Evolutionary conservation across 768 basidiomycete genomes (phyloP), one percentile per base, ranked within the genome.

Genomic region (Amanita pseudoporphyria): DNA sequence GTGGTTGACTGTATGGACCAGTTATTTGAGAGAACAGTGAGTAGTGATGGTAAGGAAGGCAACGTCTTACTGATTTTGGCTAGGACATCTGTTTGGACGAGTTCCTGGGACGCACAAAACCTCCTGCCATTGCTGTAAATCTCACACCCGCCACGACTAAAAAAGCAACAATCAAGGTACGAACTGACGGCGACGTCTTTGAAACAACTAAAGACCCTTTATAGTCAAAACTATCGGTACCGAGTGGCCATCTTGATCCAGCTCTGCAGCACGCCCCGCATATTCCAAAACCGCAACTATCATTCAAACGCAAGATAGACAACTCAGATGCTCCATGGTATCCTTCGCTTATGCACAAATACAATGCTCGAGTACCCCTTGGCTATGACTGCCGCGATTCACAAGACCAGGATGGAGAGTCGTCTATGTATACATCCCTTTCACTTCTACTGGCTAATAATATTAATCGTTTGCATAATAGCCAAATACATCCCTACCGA

Each of bases 31-130:
- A 74, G 80, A 46, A 87, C 90, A 3, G 91, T 87, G 57, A 65
- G 81, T 64, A 21, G 47, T 45, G 30, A 10, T 35, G 50, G 18
- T 39, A 22, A 6, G n/a, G 1, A 26, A 6, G 3, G 13, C 36
- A 10, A 24, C 36, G 24, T n/a, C 24, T 37, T 13, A 32, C 45
- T 37, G 33, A 52, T 26, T 1, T 37, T 19, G 6, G 38, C 6
- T 55, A 90, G 86, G 93, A 97, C 60, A 83, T 80, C 7, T 81
- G 79, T 54, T 65, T 99, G 32, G 95, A 98, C 58, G 79, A 86
- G 54, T 77, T 77, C 55, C 70, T 80, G 33, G 91, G 91, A 4
- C 70, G 75, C 53, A 79, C 71, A 47, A 91, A 84, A 64, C 70
- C 77, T 0, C 77, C 82, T 33, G 79, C 74, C 1, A 82, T 87